Base-by-base conservation (phyloP, 805 yeast species). In the Saccharomyces paradoxus region DNA sequence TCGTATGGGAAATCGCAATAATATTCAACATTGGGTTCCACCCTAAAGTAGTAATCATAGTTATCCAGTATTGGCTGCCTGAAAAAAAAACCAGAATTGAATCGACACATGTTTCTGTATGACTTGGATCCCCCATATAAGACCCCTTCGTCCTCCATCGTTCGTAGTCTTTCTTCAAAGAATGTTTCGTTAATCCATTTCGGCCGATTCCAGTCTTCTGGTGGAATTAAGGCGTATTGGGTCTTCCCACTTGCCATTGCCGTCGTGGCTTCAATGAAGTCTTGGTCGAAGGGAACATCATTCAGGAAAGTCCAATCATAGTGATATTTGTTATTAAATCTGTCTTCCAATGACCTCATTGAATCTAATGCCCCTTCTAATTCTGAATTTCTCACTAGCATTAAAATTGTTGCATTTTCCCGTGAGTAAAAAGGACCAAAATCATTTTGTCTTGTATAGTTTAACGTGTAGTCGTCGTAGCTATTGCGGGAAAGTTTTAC, bases 91-190 rank as follows among this genome's bases (percentile, higher is more conserved):
- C 97, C 97, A 2, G 95, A 84, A 65, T 91, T 92, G 74, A 85
- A 91, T 47, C 96, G 79, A 70, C 97, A 91, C 97, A 91, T 91
- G 69, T 90, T 90, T 66, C 97, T 79, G 64, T 86, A 86, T 1
- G 87, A 81, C 58, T 72, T 68, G 2, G 86, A 79, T 31, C 72
- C 77, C 0, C 88, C 90, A 64, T 86, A 86, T 1, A 85, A 70
- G 8, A 86, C 80, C 2, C 77, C 74, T 9, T 75, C 67, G 14
- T 73, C 72, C 13, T 64, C 70, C 72, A 77, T 70, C 1, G 76
- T 67, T 17, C 70, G 68, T 55, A 84, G 62, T 41, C 75, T 70
- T 57, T 76, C 74, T 22, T 78, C 74, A 66, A 82, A 79, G 44
- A 61, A 74, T 9, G 81, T 80, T 59, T 76, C 70, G 66, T 91